Base-by-base conservation (phyloP, 345 rosid genomes). In the Salix viminalis region DNA sequence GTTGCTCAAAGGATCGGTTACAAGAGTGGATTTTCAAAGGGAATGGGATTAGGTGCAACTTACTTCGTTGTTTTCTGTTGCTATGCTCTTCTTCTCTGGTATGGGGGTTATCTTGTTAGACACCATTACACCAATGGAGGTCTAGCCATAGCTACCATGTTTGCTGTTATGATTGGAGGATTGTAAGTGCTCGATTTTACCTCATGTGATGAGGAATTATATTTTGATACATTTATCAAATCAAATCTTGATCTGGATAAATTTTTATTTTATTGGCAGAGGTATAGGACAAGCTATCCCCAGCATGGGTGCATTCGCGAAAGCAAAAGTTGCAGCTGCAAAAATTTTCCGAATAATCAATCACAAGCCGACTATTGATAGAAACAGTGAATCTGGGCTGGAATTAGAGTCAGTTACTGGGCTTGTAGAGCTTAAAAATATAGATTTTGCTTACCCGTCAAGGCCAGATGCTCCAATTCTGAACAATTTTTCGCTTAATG, bases 121-220 rank as follows among this genome's bases (percentile, higher is more conserved):
- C 97, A 95, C 68, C 97, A 89, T 87, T 88, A 84, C 75, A 95
- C 99, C 69, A 91, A 93, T 79, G 97, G 97, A 76, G 97, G 97
- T 56, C 97, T 95, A 30, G 97, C 99, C 7, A 91, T 95, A 41
- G 85, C 99, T 46, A 95, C 99, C 71, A 95, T 95, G 99, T 95
- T 95, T 75, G 94, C 97, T 2, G 97, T 93, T 62, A 95, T 95
- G 97, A 87, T 95, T 11, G 99, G 99, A 79, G 99, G 99, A 77
- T 71, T 95, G 99, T 95, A 83, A 89, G 97, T 84, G 65, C 73
- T 79, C 70, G 62, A 9, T 48, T 32, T 72, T 50, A 1, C 14
- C n/a, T 58, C 16, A 34, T 46, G 30, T 21, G 34, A 60, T 10
- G 16, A 36, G 14, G 52, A 36, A 46, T 71, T 28, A 70, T 7